phyloP scores from a whole-genome alignment of 345 rosid genomes.

The Arabidopsis suecica region DNA sequence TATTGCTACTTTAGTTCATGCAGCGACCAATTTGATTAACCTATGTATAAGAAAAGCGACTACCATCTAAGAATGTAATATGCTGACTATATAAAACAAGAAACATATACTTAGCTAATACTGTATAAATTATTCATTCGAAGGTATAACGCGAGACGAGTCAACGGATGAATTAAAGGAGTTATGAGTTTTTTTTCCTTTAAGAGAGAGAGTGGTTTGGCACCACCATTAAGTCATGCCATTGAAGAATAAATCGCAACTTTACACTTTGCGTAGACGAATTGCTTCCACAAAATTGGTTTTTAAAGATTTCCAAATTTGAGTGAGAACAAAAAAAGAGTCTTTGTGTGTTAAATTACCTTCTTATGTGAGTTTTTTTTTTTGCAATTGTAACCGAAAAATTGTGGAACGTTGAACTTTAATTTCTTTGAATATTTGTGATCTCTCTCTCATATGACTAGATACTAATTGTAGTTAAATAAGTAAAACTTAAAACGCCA shows the following conservation, averaged over 20 bases:
- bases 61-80: conserved; percentile 14
- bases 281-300: conserved; percentile 34
- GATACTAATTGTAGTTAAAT: background rate
- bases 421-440: background rate
- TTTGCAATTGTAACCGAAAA: conserved; percentile 37
- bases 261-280: conserved; percentile 46
- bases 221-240: conserved; percentile 45
- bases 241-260: conserved; percentile 37
- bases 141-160: conserved; percentile 22
- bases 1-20: conserved; percentile 8
- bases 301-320: conserved; percentile 15
- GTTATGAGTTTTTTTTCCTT: conserved; percentile 25
- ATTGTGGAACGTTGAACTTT: conserved; percentile 29
- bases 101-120: conserved; percentile 6
- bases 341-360: conserved; percentile 7
- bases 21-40: conserved; percentile 14
- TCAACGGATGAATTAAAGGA: conserved; percentile 30
- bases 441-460: background rate
- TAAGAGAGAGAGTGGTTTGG: conserved; percentile 41
- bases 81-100: background rate
- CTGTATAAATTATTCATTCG: conserved; percentile 6
- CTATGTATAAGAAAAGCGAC: background rate
- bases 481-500: conserved; percentile 8
- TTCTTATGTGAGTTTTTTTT: conserved; percentile 11
- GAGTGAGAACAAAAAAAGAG: background rate